These are phyloP conservation scores for Avena eriantha DNA, from an alignment of 176 grass and related monocot genomes.

Conservation along the genomic window DNA sequence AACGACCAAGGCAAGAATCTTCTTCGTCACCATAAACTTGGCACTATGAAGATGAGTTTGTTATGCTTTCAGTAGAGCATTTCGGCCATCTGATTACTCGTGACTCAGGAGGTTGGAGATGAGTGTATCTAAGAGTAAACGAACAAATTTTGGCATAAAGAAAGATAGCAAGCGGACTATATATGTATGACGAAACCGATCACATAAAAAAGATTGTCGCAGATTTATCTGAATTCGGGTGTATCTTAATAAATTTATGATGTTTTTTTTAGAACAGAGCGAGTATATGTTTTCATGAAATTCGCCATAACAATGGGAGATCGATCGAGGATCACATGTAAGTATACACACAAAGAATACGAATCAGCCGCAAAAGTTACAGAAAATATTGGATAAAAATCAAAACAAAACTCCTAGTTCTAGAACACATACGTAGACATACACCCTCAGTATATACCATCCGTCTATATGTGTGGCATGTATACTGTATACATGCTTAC, in stretches of 20 bases:
- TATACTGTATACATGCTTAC: not conserved
- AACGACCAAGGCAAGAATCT: slow-evolving; percentile 17
- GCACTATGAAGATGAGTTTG: not conserved
- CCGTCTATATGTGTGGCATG: not conserved
- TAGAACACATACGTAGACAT: not conserved
- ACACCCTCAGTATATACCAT: not conserved
- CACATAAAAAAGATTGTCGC: no score
- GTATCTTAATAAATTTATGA: no score
- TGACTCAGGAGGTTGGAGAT: not conserved
- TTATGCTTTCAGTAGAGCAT: not conserved
- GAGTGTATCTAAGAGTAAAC: not conserved
- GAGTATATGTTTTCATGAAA: not conserved
- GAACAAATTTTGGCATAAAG: not conserved
- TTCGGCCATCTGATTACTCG: not conserved
- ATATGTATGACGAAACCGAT: not conserved
- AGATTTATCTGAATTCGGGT: no score
- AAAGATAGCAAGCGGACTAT: not conserved
- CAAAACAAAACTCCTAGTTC: not conserved
- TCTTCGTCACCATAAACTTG: not conserved
- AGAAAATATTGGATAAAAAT: not conserved
- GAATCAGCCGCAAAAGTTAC: not conserved
- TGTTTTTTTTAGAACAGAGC: no score
- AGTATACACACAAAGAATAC: not conserved
- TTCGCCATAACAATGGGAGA: not conserved
- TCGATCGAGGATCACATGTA: slow-evolving; percentile 1